A percentile compares a stretch with the other conserved stretches of the same genome.
phyloP scores from a whole-genome alignment of 352 stramenopile genomes.

The Hyaloperonospora brassicae region DNA sequence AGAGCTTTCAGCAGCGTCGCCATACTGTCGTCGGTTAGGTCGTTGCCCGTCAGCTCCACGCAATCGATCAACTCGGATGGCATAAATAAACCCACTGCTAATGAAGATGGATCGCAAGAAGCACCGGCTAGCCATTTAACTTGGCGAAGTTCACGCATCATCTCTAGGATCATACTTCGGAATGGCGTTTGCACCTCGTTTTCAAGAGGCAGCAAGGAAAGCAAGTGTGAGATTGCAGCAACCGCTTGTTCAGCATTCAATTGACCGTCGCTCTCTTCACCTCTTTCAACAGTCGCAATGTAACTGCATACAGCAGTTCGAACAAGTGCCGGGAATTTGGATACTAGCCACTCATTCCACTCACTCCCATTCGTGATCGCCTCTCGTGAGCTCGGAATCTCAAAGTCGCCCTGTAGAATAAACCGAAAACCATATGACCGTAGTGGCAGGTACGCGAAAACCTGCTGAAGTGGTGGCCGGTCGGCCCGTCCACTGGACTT shows the following conservation, averaged over 20 bases:
- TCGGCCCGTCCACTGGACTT: slow-evolving; percentile 4
- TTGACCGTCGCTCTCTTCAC: neutral
- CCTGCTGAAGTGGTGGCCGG: slow-evolving; percentile 52
- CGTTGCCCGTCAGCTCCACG: slow-evolving; percentile 12
- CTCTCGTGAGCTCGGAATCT: slow-evolving; percentile 79
- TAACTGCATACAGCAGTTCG: slow-evolving; percentile 23
- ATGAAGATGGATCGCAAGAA: neutral
- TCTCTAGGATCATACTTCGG: slow-evolving; percentile 43
- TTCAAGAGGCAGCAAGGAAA: slow-evolving; percentile 54
- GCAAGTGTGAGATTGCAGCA: slow-evolving; percentile 28
- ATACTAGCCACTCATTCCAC: slow-evolving; percentile 86
- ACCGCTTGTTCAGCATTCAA: slow-evolving; percentile 4
- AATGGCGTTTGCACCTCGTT: slow-evolving; percentile 71
- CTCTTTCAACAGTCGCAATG: slow-evolving; percentile 9
- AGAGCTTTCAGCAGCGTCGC: slow-evolving; percentile 12
- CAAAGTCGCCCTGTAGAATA: slow-evolving; percentile 83
- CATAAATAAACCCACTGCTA: slow-evolving; percentile 11
- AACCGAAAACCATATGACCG: slow-evolving; percentile 78
- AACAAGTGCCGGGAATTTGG: slow-evolving; percentile 55
- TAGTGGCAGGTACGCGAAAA: slow-evolving; percentile 80
- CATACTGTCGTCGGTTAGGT: slow-evolving; percentile 10
- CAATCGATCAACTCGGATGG: slow-evolving; percentile 46
- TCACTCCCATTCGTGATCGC: slow-evolving; percentile 73
- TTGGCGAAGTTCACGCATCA: slow-evolving; percentile 49
- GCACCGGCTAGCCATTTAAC: slow-evolving; percentile 37